Evolutionary conservation across 1,284 basidiomycete genomes (phyloP).

Genomic region (Sporisorium sorghi): DNA sequence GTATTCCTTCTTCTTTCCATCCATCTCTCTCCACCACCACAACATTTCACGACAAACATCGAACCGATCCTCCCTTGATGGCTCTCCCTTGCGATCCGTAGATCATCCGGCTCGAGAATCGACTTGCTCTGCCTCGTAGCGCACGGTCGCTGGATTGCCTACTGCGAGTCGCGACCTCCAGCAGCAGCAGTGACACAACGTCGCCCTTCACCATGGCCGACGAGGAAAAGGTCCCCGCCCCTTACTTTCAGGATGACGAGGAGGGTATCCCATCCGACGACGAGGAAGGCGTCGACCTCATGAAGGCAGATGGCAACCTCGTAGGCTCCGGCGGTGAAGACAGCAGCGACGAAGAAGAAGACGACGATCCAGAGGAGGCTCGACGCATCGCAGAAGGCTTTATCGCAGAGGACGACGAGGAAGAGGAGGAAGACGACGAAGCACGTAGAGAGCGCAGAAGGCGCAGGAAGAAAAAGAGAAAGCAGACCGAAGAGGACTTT

Average conservation of each 20-base stretch:
- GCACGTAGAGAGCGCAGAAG: conserved; percentile 76
- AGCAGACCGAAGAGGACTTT: conserved; percentile 73
- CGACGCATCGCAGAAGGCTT: conserved; percentile 66
- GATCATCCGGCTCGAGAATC: conserved; percentile 3
- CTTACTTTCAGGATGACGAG: conserved; percentile 55
- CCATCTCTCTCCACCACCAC: conserved; percentile 3
- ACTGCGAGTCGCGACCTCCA: not conserved
- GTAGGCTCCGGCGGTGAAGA: conserved; percentile 62
- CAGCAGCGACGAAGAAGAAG: conserved; percentile 65
- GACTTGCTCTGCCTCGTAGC: not conserved
- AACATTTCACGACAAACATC: not conserved
- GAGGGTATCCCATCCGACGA: conserved; percentile 52
- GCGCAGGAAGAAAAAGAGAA: conserved; percentile 56
- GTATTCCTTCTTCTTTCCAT: not conserved
- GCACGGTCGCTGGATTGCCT: not conserved
- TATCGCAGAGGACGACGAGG: conserved; percentile 68
- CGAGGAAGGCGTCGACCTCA: conserved; percentile 64
- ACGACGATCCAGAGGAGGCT: conserved; percentile 68
- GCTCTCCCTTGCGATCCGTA: not conserved
- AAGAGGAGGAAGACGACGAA: conserved; percentile 71
- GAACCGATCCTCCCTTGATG: not conserved
- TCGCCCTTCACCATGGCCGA: conserved; percentile 31
- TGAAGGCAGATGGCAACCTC: conserved; percentile 62
- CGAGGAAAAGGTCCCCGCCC: conserved; percentile 43
- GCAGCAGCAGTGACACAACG: not conserved